Evolutionary conservation across 2,329 filamentous ascomycete species (phyloP).

Genomic region (Leptosphaerulina australis): DNA sequence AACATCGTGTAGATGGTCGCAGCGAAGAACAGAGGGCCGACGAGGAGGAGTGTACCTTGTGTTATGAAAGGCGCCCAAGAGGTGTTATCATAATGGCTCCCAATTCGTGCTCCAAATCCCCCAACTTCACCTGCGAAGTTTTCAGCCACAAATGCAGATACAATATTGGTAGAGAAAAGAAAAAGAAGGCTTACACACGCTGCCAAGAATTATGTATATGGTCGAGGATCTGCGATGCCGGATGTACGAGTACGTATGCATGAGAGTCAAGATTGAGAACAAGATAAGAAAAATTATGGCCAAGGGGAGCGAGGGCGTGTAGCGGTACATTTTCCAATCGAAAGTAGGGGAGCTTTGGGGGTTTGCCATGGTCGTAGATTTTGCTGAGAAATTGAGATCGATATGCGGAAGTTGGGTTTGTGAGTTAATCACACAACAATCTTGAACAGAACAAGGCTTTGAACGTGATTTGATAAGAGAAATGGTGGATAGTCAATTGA

Average conservation of each 20-base stretch:
- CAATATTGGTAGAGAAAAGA: not conserved
- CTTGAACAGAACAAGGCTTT: no score
- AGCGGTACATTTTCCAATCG: slow-evolving; percentile 46
- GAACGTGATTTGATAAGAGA: no score
- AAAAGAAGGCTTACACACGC: slow-evolving; percentile 29
- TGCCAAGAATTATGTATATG: slow-evolving; percentile 37
- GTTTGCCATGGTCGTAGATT: slow-evolving; percentile 25
- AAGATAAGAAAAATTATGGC: slow-evolving; percentile 32
- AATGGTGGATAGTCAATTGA: no score
- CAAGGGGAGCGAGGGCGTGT: slow-evolving; percentile 36
- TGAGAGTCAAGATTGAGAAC: slow-evolving; percentile 30
- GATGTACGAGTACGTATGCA: slow-evolving; percentile 24
- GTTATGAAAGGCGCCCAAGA: slow-evolving; percentile 50
- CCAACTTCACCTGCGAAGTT: slow-evolving; percentile 45
- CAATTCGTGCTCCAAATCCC: slow-evolving; percentile 51
- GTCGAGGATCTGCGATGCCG: slow-evolving; percentile 9
- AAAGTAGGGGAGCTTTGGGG: slow-evolving; percentile 28
- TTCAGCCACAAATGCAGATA: not conserved
- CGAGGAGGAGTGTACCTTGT: slow-evolving; percentile 51
- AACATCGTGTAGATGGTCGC: slow-evolving; percentile 57
- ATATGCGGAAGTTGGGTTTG: not conserved
- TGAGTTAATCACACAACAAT: slow-evolving; percentile 2
- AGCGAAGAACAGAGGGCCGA: slow-evolving; percentile 56
- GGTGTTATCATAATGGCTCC: slow-evolving; percentile 46
- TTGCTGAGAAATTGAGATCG: not conserved